Base-by-base conservation (phyloP, 2,329 filamentous ascomycete species). In the Aspergillus texensis region DNA sequence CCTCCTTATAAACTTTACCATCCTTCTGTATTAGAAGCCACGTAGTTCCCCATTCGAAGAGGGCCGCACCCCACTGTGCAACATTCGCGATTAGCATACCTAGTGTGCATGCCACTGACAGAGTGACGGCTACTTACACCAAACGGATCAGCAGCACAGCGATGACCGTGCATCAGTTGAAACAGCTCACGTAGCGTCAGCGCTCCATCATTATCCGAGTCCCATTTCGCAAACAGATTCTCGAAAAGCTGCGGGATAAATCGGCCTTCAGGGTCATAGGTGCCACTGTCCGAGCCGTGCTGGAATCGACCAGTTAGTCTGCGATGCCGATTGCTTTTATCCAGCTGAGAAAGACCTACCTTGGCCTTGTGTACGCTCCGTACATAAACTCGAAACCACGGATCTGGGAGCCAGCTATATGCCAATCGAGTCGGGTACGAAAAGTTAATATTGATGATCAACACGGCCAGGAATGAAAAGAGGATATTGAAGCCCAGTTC, bases 221-320 rank as follows among this genome's bases (percentile, higher is more conserved):
- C 78, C 67, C 82, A 84, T 66, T 83, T 83, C 1, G 74, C 66
- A 63, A 84, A 84, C 32, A 84, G 72, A 45, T 84, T 80, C 70
- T 84, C 82, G 60, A 83, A 83, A 16, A 76, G 72, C 70, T 83
- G 79, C 41, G 80, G 81, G 3, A 79, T 67, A 66, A 82, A 83
- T 1, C 80, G 72, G 0, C 82, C 82, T 58, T 84, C 81, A 5
- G 72, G 70, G 64, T 84, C 82, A 61, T 78, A 84, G 10, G 76
- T 78, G 39, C 76, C 75, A 24, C 71, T 77, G 58, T 82, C 80
- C 4, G 45, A 48, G 24, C 21, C 24, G 24, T 48, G 45, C 21
- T 48, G 24, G 45, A 26, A 3, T 12, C 6, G 5, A 48, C 14
- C 14, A 48, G 45, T 28, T 10, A 46, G 45, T 3, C 6, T 6